A percentile compares a stretch with the other conserved stretches of the same genome.
phyloP scores from a whole-genome alignment of 1,139 yeast genomes.

The Hansenula lynferdii region DNA sequence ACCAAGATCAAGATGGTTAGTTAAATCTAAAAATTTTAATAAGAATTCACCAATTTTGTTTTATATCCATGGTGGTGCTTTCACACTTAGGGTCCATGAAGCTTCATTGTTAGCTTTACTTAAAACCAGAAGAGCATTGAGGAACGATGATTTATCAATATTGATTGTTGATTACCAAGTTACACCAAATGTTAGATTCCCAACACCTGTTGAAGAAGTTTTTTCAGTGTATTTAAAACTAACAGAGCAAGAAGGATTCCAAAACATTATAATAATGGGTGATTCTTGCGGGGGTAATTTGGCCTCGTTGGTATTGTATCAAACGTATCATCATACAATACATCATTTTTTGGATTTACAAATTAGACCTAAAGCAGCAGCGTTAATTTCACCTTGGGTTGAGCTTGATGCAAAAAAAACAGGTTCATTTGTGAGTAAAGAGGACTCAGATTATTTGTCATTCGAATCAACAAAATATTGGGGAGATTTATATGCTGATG shows the following conservation, averaged over 20 bases:
- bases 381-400: slow-evolving; percentile 40
- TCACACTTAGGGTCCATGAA: slow-evolving; percentile 23
- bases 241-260: slow-evolving; percentile 24
- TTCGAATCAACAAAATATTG: too few species aligned
- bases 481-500: too few species aligned
- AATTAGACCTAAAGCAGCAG: slow-evolving; percentile 31
- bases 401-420: slow-evolving; percentile 21
- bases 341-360: slow-evolving; percentile 30
- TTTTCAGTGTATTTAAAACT: slow-evolving; percentile 28
- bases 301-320: slow-evolving; percentile 20
- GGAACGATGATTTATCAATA: slow-evolving; percentile 22
- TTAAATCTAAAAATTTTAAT: slow-evolving; percentile 16
- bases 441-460: too few species aligned
- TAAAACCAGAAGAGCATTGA: slow-evolving; percentile 29
- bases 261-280: slow-evolving; percentile 33
- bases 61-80: slow-evolving; percentile 42
- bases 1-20: slow-evolving; percentile 13
- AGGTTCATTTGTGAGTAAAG: slow-evolving; percentile 26
- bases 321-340: background rate
- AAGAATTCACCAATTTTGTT: slow-evolving; percentile 23
- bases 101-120: slow-evolving; percentile 19
- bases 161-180: slow-evolving; percentile 35
- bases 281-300: slow-evolving; percentile 44
- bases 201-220: slow-evolving; percentile 37
- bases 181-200: slow-evolving; percentile 30